A percentile compares a stretch with the other conserved stretches of the same genome.
Conservation (phyloP, 257 asterid species). For the Jasminum sambac region DNA sequence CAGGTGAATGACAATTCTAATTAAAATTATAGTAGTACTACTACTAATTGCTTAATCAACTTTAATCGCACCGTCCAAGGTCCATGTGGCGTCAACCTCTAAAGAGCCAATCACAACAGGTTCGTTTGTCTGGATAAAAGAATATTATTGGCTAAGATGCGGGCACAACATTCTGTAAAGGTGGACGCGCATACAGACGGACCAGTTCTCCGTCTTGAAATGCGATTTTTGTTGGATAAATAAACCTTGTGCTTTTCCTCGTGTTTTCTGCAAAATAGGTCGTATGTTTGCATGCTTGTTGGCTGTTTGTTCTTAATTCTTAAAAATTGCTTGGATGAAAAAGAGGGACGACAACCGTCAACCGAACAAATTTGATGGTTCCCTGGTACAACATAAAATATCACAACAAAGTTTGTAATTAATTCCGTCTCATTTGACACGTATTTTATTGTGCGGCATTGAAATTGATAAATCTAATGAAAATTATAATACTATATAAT, state of each 20-base stretch:
- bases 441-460: too few relatives aligned
- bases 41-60: too few relatives aligned
- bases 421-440: not conserved
- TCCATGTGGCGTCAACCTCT: not conserved
- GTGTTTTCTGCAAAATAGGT: constrained; percentile 1
- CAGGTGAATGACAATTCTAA: too few relatives aligned
- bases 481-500: too few relatives aligned
- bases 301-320: constrained; percentile 16
- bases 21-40: too few relatives aligned
- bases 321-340: constrained; percentile 8
- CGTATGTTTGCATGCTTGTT: constrained; percentile 31
- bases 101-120: not conserved
- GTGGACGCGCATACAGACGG: constrained; percentile 34
- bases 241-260: constrained; percentile 4
- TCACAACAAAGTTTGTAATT: not conserved
- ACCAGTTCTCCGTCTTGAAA: constrained; percentile 34
- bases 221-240: constrained; percentile 12
- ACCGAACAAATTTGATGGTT: not conserved
- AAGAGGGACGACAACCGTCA: not conserved
- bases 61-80: too few relatives aligned
- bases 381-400: constrained; percentile 17
- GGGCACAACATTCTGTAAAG: constrained; percentile 27
- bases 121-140: not conserved
- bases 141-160: not conserved
- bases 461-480: too few relatives aligned